These are phyloP conservation scores for Acer negundo DNA, from an alignment of 345 rosid species.

Conservation along the genomic window DNA sequence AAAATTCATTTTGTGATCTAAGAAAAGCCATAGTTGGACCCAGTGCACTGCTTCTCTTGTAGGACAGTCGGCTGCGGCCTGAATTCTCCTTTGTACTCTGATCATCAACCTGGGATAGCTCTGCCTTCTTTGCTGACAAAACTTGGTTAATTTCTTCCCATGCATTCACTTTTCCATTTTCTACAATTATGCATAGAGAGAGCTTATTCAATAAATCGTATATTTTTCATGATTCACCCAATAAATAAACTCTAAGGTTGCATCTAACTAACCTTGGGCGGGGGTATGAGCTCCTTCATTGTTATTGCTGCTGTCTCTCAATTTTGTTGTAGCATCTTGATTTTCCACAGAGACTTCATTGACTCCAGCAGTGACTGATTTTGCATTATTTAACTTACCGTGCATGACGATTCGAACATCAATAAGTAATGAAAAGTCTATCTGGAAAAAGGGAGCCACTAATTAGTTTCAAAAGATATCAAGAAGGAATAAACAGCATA, in stretches of 20 bases:
- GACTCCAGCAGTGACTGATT: constrained; percentile 26
- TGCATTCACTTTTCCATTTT: constrained; percentile 45
- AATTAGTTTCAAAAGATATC: constrained; percentile 7
- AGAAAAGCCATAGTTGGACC: constrained; percentile 84
- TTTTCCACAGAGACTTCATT: constrained; percentile 25
- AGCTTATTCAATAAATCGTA: neutral
- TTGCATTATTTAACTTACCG: constrained; percentile 29
- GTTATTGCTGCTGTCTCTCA: constrained; percentile 17
- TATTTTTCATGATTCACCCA: neutral
- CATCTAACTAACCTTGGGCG: constrained; percentile 44
- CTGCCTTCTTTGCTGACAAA: constrained; percentile 67
- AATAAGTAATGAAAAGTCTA: constrained; percentile 64
- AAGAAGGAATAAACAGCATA: constrained; percentile 7
- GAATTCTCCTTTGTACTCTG: constrained; percentile 54
- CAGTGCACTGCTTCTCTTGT: constrained; percentile 73
- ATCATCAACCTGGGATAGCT: constrained; percentile 52
- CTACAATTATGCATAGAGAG: constrained; percentile 33
- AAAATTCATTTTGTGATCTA: constrained; percentile 64
- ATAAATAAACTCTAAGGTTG: neutral
- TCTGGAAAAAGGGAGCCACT: constrained; percentile 46
- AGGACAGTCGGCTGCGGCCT: constrained; percentile 57
- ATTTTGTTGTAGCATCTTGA: constrained; percentile 27
- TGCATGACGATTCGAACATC: constrained; percentile 63
- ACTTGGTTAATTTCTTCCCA: constrained; percentile 80
- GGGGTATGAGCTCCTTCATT: constrained; percentile 33